Base-by-base conservation (phyloP, 1,284 basidiomycete species). In the Ustilago cynodontis region DNA sequence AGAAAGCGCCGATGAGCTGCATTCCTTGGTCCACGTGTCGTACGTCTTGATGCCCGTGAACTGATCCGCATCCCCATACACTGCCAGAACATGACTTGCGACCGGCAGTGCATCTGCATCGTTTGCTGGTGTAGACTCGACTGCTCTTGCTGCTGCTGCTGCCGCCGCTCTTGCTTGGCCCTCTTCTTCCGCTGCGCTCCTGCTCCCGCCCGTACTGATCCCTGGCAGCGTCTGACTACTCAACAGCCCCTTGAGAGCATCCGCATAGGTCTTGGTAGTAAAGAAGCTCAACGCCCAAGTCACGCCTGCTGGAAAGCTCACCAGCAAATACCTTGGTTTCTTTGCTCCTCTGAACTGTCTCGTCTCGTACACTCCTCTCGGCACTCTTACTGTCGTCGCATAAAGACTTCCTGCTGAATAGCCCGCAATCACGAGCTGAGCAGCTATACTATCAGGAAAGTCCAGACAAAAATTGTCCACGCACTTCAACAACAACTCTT, bases 261-360 rank as follows among this genome's bases (percentile, higher is more conserved):
- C 24, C 3, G 58, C 58, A 41, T 77, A 77, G 0, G 65, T 57
- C 9, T 14, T 31, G 7, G 55, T 67, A 3, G 65, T 63, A 51
- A 77, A 77, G 37, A 80, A 63, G 62, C 65, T 70, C 16, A 80
- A 58, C 0, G 78, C 78, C 78, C 78, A 80, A 4, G 65, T 61
- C 16, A 80, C 71, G 26, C 68, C 75, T 11, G 72, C 68, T 0
- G 78, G 78, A 39, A 78, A 80, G 50, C 71, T 78, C 39, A 80
- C 22, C 24, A 80, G 54, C 18, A 80, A 37, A 56, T 77, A 79
- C 28, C 65, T 45, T 16, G 68, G 74, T 39, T 54, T 71, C 14
- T 43, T 54, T 9, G 55, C 74, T 14, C 47, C 58, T 50, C 60
- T 45, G 16, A 76, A 76, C 33, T 71, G 72, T 14, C 56, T 61